Percentiles rank a stretch among this genome's conserved stretches.
Conservation (phyloP, 176 grass and related monocot genomes). For the Carex pumila region DNA sequence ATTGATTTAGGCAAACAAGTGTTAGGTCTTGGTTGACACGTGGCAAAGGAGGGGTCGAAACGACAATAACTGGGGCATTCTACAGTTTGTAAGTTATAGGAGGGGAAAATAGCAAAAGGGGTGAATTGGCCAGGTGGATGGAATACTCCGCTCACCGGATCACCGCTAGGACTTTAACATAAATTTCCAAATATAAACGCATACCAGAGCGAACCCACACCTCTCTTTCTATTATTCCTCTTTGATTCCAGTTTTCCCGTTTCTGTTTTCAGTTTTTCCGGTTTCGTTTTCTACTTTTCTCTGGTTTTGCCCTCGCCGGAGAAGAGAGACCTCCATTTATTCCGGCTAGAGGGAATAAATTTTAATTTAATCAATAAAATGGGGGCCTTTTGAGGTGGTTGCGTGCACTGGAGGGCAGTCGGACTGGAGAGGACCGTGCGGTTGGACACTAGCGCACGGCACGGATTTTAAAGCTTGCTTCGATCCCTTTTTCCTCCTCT, state of each 20-base stretch:
- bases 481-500: not conserved
- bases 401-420: conserved; percentile 4
- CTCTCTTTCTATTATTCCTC: not conserved
- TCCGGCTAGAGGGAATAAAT: conserved; percentile 10
- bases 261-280: not conserved
- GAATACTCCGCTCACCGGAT: conserved; percentile 20
- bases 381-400: not conserved
- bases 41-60: not conserved
- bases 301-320: conserved; percentile 16
- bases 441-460: conserved; percentile 26
- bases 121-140: conserved; percentile 7
- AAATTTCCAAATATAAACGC: conserved; percentile 24
- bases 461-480: conserved; percentile 27
- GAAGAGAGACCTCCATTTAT: not conserved
- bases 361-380: not conserved
- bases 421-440: conserved; percentile 22
- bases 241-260: not conserved
- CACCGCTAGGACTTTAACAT: conserved; percentile 7
- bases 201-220: not conserved
- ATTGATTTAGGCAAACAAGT: not conserved
- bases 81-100: not conserved
- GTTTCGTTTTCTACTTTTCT: not conserved
- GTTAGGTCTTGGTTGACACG: not conserved
- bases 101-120: not conserved
- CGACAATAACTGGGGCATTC: not conserved